Base-by-base conservation (phyloP, 2,329 filamentous ascomycete species). In the Aspergillus sp. region DNA sequence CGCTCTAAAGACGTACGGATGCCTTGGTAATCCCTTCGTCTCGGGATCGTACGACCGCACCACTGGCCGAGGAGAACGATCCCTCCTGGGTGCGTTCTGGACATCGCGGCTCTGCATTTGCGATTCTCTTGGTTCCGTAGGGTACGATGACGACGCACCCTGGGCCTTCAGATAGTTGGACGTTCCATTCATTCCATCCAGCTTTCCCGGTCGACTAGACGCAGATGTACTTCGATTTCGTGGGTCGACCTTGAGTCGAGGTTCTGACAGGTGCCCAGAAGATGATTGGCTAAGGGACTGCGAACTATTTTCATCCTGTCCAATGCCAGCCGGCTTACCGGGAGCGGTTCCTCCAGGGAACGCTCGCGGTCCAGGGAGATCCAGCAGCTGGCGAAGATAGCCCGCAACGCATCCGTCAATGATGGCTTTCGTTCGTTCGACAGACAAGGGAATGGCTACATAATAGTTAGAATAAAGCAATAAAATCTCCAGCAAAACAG, bases 1-100 rank as follows among this genome's bases (percentile, higher is more conserved):
- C 4, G 81, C 80, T 55, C 83, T 86, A 69, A 96, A 96, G 10
- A 93, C 83, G 34, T 76, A 78, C 63, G 81, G 47, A 14, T 52
- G 62, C 38, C 53, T 56, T n/a, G 62, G 59, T 16, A 50, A 56
- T 16, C 59, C 85, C 78, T 78, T 40, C 59, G 53, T 46, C 16
- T 62, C 61, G 23, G 49, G 32, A n/a, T 63, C 59, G n/a, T 55
- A 59, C 17, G 58, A 55, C 47, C 57, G 61, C 14, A 52, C 50
- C 25, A 43, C 47, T 7, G 59, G 58, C 25, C 61, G 58, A 5
- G 56, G 57, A 20, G 55, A 60, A 14, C 54, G 56, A 25, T 62
- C 58, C 41, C 42, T 49, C 36, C 60, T 63, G n/a, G 60, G 56
- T 9, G 55, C 41, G 36, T 58, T 59, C 25, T 60, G 66, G 10